Conservation (phyloP, 1,284 basidiomycete species). For the Amylostereum areolatum region DNA sequence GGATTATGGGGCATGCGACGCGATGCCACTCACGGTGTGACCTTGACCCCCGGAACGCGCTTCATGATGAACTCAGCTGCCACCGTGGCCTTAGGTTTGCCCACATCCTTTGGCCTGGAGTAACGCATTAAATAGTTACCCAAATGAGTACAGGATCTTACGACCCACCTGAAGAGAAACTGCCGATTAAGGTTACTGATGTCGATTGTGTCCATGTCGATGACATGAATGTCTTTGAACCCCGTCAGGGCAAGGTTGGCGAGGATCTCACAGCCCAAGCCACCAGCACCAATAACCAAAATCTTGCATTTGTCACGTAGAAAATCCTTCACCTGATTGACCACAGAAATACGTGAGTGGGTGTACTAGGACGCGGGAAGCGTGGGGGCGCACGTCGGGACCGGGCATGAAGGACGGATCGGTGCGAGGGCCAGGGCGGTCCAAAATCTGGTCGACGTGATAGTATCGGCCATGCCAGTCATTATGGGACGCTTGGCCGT, state of each 20-base stretch:
- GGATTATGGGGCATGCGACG: background rate
- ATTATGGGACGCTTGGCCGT: constrained; percentile 23
- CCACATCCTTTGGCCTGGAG: constrained; percentile 82
- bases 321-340: constrained; percentile 76
- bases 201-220: constrained; percentile 99
- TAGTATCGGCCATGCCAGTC: constrained; percentile 75
- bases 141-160: background rate
- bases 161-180: constrained; percentile 86
- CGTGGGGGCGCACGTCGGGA: constrained; percentile 45
- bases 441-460: constrained; percentile 78
- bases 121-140: background rate
- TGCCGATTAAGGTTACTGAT: constrained; percentile 98
- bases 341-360: background rate
- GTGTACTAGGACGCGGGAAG: constrained; percentile 12
- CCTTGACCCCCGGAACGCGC: constrained; percentile 88
- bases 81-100: constrained; percentile 88
- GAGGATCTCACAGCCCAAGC: constrained; percentile 92
- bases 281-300: constrained; percentile 95
- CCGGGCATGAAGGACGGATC: constrained; percentile 72
- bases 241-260: constrained; percentile 91
- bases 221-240: constrained; percentile 97
- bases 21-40: constrained; percentile 74
- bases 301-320: constrained; percentile 84
- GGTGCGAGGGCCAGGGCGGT: constrained; percentile 76
- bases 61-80: constrained; percentile 96